Evolutionary conservation across 2,329 filamentous ascomycete genomes (phyloP), one percentile per base, ranked within the genome.

Genomic region (Dichotomopilus funicola): DNA sequence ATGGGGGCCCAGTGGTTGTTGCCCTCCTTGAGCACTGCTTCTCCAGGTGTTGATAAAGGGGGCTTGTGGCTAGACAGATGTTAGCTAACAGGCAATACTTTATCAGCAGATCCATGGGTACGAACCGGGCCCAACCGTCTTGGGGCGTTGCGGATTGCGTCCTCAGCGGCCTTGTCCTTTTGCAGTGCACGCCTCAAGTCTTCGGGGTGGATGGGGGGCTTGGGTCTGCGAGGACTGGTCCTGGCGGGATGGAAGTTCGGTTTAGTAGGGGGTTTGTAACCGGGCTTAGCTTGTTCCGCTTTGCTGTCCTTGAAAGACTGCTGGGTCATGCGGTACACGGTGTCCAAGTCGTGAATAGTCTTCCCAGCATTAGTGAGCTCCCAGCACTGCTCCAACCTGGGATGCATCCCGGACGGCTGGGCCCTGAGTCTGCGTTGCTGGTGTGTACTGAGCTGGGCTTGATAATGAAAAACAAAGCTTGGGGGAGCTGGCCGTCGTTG

Each of bases 291-390:
- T 1, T 13, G 11, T 8, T 27, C 19, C 9, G 4, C 34, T 1
- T 53, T 41, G 9, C 19, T 9, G 0, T 27, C n/a, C 8, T 8
- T 10, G n/a, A 10, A n/a, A 5, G 33, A 6, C 3, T 19, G 6
- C 34, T 56, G 38, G 13, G n/a, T 10, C 11, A 34, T 44, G 19
- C 40, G 43, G 36, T 56, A 56, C 45, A 42, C 44, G 11, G n/a
- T 33, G 0, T 43, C 44, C 6, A 56, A 33, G 27, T 52, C 38
- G 5, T 27, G 36, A 5, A 49, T 19, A 12, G 12, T 33, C 45
- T 56, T 56, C 1, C 54, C 54, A 2, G 11, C 44, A 5, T 19
- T 45, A 12, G 35, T 49, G 7, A 56, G 34, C 33, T 56, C 54
- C 43, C 45, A 41, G 8, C 5, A 10, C 12, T 52, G 54, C 11